Conservation (phyloP, 2,329 filamentous ascomycete species). For the Colletotrichum incanum region DNA sequence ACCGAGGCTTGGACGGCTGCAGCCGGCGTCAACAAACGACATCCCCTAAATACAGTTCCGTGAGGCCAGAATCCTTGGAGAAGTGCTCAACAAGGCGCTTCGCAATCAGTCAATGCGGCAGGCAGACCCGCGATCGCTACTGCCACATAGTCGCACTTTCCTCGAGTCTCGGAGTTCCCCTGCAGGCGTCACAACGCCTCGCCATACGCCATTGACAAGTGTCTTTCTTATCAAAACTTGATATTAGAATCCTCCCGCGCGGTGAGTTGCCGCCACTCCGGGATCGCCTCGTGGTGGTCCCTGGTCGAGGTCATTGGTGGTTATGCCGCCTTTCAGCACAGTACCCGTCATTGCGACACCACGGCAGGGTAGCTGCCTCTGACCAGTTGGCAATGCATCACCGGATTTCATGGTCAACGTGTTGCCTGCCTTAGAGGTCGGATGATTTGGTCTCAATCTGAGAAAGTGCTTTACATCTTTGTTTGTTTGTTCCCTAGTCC, state of each 20-base stretch:
- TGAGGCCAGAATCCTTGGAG: no score
- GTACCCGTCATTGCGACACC: background rate
- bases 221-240: background rate
- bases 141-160: background rate
- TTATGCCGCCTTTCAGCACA: background rate
- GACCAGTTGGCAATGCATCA: background rate
- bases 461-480: background rate
- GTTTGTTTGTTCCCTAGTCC: no score
- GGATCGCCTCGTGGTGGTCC: no score
- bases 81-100: no score
- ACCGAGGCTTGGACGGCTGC: no score
- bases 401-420: background rate
- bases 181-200: background rate
- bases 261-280: background rate
- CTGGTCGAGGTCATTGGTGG: background rate
- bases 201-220: background rate
- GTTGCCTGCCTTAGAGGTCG: background rate
- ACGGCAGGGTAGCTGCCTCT: background rate
- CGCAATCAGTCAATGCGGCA: no score
- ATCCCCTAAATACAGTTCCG: no score
- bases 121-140: background rate
- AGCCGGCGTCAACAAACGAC: no score
- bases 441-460: background rate
- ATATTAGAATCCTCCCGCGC: background rate
- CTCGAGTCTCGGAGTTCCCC: no score